Percentiles rank a stretch among this genome's conserved stretches.
phyloP scores from a whole-genome alignment of 768 basidiomycete species.

The Candolleomyces aberdarensis region DNA sequence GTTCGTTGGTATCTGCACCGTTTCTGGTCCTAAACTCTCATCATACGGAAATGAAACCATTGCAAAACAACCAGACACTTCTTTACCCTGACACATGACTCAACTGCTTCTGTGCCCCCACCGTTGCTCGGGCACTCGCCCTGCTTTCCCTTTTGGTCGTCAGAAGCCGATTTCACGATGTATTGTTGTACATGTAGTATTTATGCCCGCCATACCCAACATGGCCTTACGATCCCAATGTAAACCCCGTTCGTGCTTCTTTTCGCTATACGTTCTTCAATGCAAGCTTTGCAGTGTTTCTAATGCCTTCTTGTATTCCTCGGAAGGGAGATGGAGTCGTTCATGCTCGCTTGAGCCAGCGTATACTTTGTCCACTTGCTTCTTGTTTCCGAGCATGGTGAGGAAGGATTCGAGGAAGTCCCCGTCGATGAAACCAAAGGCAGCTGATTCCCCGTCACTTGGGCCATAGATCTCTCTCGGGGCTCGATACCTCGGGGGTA shows the following conservation, averaged over 20 bases:
- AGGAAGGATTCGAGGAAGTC: conserved; percentile 77
- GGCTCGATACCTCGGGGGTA: conserved; percentile 57
- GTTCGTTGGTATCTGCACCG: conserved; percentile 34
- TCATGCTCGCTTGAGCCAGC: conserved; percentile 60
- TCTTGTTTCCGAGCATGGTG: conserved; percentile 33
- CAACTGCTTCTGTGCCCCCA: background rate
- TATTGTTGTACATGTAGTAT: background rate
- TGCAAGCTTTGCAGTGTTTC: conserved; percentile 56
- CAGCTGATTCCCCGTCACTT: conserved; percentile 52
- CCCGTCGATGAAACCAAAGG: conserved; percentile 85
- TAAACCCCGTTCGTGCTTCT: background rate
- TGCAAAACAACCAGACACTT: too few relatives aligned
- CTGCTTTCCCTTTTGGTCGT: background rate
- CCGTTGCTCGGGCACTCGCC: background rate
- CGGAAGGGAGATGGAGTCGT: conserved; percentile 41
- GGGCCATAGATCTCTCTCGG: conserved; percentile 56
- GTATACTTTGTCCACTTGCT: conserved; percentile 49
- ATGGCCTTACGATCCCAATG: conserved; percentile 9
- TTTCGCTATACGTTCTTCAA: conserved; percentile 24
- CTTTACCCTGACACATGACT: background rate
- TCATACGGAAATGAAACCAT: conserved; percentile 8
- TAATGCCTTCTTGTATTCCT: conserved; percentile 42
- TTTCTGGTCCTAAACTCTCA: conserved; percentile 17
- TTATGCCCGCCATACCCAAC: background rate
- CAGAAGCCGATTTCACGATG: background rate